Conservation (phyloP, 139 green algal species). For the Chlamydomonas schloesseri region DNA sequence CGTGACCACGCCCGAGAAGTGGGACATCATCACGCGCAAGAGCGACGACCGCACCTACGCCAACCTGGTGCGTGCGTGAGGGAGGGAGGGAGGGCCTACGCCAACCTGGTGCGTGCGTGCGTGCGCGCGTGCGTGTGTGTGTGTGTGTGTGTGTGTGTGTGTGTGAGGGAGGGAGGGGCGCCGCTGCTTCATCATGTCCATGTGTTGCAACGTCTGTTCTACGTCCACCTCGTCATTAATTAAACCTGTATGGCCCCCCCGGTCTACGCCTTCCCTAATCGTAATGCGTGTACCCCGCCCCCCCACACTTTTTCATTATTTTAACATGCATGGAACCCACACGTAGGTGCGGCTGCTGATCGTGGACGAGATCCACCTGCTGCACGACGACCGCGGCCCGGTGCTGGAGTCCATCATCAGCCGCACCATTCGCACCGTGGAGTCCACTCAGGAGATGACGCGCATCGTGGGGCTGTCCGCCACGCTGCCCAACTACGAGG, state of each 20-base stretch:
- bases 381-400: constrained; percentile 95
- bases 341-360: constrained; percentile 86
- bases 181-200: no score
- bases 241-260: no score
- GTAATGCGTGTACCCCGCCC: no score
- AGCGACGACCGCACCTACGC: constrained; percentile 94
- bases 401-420: constrained; percentile 97
- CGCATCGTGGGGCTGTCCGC: constrained; percentile 96
- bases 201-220: no score
- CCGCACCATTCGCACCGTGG: constrained; percentile 90
- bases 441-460: constrained; percentile 94
- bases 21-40: constrained; percentile 99
- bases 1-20: constrained; percentile 99
- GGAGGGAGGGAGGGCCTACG: background rate
- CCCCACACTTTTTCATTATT: background rate
- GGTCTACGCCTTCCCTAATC: no score
- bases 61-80: constrained; percentile 66
- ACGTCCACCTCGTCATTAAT: no score
- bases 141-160: no score
- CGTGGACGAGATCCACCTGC: constrained; percentile 99
- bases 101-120: background rate
- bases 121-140: background rate
- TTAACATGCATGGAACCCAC: no score
- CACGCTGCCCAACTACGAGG: constrained; percentile 98
- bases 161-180: no score